Evolutionary conservation across 2,329 filamentous ascomycete genomes (phyloP).

Genomic region (Penicillium brasilianum): DNA sequence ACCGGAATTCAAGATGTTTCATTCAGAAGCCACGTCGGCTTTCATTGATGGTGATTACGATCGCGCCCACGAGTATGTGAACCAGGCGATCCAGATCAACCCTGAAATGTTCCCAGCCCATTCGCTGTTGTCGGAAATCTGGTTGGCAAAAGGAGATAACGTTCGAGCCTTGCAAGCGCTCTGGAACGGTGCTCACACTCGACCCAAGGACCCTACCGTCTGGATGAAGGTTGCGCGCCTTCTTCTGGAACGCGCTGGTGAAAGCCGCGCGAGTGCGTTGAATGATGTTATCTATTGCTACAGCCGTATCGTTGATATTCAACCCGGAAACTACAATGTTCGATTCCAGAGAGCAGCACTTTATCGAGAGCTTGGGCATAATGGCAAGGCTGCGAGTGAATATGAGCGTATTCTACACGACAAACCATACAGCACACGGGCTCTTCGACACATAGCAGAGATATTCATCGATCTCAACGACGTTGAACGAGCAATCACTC

Average conservation of each 20-base stretch:
- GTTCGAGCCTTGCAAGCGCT: conserved; percentile 62
- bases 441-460: conserved; percentile 62
- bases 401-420: conserved; percentile 61
- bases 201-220: conserved; percentile 58
- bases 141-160: conserved; percentile 60
- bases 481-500: conserved; percentile 53
- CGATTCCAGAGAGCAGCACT: conserved; percentile 62
- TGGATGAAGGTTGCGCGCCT: conserved; percentile 64
- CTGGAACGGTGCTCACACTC: conserved; percentile 63
- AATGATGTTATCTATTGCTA: conserved; percentile 60
- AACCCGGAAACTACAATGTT: conserved; percentile 57
- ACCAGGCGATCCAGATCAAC: conserved; percentile 60
- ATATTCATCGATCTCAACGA: conserved; percentile 59
- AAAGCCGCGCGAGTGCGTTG: conserved; percentile 49
- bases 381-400: conserved; percentile 54
- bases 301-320: conserved; percentile 59
- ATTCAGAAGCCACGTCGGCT: conserved; percentile 54
- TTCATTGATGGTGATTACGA: conserved; percentile 56
- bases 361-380: conserved; percentile 56
- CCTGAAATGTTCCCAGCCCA: conserved; percentile 68
- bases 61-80: conserved; percentile 49
- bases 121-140: conserved; percentile 64
- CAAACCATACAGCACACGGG: conserved; percentile 59
- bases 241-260: conserved; percentile 56
- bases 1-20: conserved; percentile 53